Base-by-base conservation (phyloP, 495 filamentous ascomycete species). In the Barbatosphaeria neglecta region DNA sequence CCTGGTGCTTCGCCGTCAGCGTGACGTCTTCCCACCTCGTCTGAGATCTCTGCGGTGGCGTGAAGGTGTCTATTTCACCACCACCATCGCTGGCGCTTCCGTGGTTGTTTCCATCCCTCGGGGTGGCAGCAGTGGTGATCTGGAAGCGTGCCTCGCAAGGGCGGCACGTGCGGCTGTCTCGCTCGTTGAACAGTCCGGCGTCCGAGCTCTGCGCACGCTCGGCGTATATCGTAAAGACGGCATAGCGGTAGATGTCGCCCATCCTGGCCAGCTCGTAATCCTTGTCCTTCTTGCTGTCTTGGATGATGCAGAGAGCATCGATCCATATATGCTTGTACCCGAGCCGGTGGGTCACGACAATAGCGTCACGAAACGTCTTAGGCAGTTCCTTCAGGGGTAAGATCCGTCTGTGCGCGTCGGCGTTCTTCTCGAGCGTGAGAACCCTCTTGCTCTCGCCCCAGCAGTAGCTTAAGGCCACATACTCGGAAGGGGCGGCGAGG, bases 251-350 rank as follows among this genome's bases (percentile, higher is more conserved):
- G 16, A 57, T 48, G 22, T 51, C 31, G 23, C 41, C 45, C 51
- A 54, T 57, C n/a, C 46, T 38, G 0, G 10, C 24, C 7, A 52
- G 33, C 43, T 57, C 51, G n/a, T 35, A 18, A 10, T 13, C 25
- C 43, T 50, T 1, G 19, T 54, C 54, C 3, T 5, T n/a, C 10
- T 6, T 11, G 31, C 53, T 45, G 24, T 54, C 38, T 31, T 57
- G 54, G 27, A 57, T 41, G 19, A 57, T 63, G 53, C 64, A 67
- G 2, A 67, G 46, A 4, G 50, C 48, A 39, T 63, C 64, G 28
- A 66, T 63, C 64, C 66, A 69, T 16, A 69, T 43, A 42, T 61
- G 65, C 5, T 35, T 43, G 23, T 58, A 25, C 8, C 57, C 56
- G 0, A 65, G 51, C 6, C 27, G 18, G 19, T 43, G 42, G 6